A percentile compares a stretch with the other conserved stretches of the same genome.
Evolutionary conservation across 192 early-diverging fungal species (phyloP).

Genomic region (Mortierella hygrophila): DNA sequence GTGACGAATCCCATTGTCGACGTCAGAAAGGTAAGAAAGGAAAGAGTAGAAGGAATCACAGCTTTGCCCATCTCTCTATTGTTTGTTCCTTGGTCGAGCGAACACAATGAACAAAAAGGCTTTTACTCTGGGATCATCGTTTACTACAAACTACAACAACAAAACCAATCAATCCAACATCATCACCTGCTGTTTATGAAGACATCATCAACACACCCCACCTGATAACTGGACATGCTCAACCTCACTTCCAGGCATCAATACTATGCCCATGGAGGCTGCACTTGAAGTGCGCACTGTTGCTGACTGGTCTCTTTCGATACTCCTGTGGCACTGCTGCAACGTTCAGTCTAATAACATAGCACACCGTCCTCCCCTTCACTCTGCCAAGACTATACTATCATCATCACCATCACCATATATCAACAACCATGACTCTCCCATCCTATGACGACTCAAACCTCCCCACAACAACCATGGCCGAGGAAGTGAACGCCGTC

Average conservation of each 20-base stretch:
- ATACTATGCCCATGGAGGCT: too few species aligned
- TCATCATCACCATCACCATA: not conserved
- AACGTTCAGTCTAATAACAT: not conserved
- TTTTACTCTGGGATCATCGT: not conserved
- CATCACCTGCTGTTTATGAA: not conserved
- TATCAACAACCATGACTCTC: conserved; percentile 27
- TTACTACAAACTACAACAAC: not conserved
- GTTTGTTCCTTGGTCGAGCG: not conserved
- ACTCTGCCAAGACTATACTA: not conserved
- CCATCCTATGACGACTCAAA: conserved; percentile 27
- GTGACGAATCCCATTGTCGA: conserved; percentile 26
- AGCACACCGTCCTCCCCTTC: not conserved
- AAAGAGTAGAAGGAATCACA: not conserved
- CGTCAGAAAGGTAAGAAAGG: conserved; percentile 1
- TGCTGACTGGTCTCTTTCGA: too few species aligned
- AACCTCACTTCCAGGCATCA: too few species aligned
- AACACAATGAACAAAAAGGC: too few species aligned
- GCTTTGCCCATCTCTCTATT: not conserved
- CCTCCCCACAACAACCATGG: conserved; percentile 38
- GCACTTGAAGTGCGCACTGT: too few species aligned
- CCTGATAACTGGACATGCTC: too few species aligned
- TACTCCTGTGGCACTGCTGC: not conserved
- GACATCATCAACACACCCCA: not conserved
- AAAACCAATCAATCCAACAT: not conserved
- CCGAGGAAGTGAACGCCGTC: conserved; percentile 49